Evolutionary conservation across 371 early-diverging fungal genomes (phyloP).

Genomic region (Mucor plumbeus): DNA sequence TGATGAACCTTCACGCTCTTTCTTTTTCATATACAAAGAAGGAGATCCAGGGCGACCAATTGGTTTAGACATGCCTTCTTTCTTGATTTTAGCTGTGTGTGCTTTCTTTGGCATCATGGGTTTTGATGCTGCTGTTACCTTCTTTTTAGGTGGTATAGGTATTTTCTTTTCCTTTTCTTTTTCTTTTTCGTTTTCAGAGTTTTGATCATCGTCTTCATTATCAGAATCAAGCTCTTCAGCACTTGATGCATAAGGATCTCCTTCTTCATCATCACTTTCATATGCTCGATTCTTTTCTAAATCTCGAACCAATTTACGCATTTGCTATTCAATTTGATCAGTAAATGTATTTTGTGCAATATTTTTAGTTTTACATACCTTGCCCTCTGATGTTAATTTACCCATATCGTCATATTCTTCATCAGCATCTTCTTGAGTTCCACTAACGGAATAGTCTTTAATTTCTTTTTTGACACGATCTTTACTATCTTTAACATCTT

Average conservation of each 20-base stretch:
- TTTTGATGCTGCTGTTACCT: conserved; percentile 35
- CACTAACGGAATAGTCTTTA: conserved; percentile 39
- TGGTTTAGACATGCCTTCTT: conserved; percentile 53
- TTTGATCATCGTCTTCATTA: conserved; percentile 53
- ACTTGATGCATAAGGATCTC: conserved; percentile 74
- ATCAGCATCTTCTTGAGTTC: conserved; percentile 33
- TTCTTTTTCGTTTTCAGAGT: conserved; percentile 39
- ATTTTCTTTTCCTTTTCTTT: conserved; percentile 32
- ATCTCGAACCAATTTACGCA: conserved; percentile 76
- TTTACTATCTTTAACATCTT: conserved; percentile 64
- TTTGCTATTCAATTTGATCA: conserved; percentile 44
- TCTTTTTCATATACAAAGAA: conserved; percentile 37
- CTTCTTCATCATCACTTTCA: conserved; percentile 77
- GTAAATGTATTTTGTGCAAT: conserved; percentile 9
- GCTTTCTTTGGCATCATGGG: conserved; percentile 42
- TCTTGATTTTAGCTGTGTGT: conserved; percentile 51
- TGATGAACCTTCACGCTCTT: conserved; percentile 13
- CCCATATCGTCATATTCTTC: conserved; percentile 30
- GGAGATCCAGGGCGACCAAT: conserved; percentile 55
- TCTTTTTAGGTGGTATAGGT: conserved; percentile 45
- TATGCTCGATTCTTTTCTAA: conserved; percentile 75
- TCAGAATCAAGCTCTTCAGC: conserved; percentile 59
- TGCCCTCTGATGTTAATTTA: conserved; percentile 51
- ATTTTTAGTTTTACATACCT: conserved; percentile 32
- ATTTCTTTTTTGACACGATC: conserved; percentile 50